Evolutionary conservation across 2,329 filamentous ascomycete genomes (phyloP), one percentile per base, ranked within the genome.

Genomic region (Penicillium thymicola): DNA sequence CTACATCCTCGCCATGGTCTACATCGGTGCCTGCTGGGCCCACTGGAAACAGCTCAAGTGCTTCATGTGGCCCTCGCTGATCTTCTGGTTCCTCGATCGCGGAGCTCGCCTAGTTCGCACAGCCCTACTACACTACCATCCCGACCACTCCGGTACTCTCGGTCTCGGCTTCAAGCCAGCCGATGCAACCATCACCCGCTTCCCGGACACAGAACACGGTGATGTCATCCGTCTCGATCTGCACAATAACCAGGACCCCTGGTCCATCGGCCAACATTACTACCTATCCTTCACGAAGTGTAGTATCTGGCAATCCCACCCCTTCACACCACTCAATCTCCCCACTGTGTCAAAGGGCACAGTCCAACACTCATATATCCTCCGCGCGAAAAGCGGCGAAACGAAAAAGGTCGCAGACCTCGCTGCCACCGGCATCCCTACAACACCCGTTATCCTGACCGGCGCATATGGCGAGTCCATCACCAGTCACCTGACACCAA

Each of bases 1-100:
- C 68, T 90, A 90, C 64, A 77, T 90, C 13, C 76, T 91, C 2
- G 89, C 88, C 11, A 84, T 88, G 75, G 71, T 91, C 5, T 92
- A 90, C 70, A 82, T 92, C 13, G 89, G 87, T 5, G 88, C 87
- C 3, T 88, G 87, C 71, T 90, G 87, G 82, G 88, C 82, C 1
- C 89, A 92, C 68, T 92, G 89, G 89, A 71, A 79, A 49, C 76
- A 85, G 49, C 76, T 92, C 4, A 79, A 82, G 45, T 89, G 85
- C 68, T 91, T 88, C 75, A 79, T 91, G 68, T 79, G 89, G 43
- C 84, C 88, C 0, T 82, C 83, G 0, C 72, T 92, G 5, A 74
- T 83, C 1, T 78, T 91, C 16, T 88, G 88, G 80, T 78, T 82
- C 54, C 60, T 89, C 25, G 89, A 91, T 65, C 82, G 88, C 8